Evolutionary conservation across 192 early-diverging fungal species (phyloP), one percentile per base, ranked within the genome.

Genomic region (Funneliformis mosseae): DNA sequence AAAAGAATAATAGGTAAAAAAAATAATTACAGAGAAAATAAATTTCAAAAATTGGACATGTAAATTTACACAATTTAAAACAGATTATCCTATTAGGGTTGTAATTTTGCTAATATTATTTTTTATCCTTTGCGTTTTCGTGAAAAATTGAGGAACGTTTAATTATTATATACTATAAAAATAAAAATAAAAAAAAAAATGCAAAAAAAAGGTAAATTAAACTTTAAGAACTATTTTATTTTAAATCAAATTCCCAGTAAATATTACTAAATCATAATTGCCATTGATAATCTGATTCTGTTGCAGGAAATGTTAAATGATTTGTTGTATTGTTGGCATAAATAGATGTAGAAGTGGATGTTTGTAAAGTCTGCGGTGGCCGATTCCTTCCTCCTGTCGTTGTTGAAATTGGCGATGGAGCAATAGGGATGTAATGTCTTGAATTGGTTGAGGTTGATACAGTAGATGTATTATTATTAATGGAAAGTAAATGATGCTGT

Each of bases 361-460:
- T 10, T 14, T 10, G 12, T 48, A 33, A 33, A 33, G 33, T 33
- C 0, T 9, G 9, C 9, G 27, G 41, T 9, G 69, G 69, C 3
- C 21, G 27, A 41, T 71, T 71, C 12, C 21, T 11, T 39, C 27
- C 41, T 71, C n/a, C 67, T 28, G 69, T 71, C 18, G 69, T n/a
- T n/a, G 33, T 71, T 39, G n/a, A 7, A 33, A n/a, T 71, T 60
- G 77, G 77, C 5, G 77, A 78, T 46, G 77, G 77, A 10, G 77
- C 77, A 78, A 78, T 78, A 27, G 77, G 77, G 28, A 78, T 68
- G 28, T 78, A 78, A 43, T 78, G 63, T 68, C 77, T 59, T 7
- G 76, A 27, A 74, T n/a, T 59, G 60, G 33, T 23, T 21, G 74
- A 59, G 59, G 33, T 38, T 50, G 74, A 27, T 16, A 14, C 23